Evolutionary conservation across 2,329 filamentous ascomycete genomes (phyloP).

Genomic region (Mariannaea sp.): DNA sequence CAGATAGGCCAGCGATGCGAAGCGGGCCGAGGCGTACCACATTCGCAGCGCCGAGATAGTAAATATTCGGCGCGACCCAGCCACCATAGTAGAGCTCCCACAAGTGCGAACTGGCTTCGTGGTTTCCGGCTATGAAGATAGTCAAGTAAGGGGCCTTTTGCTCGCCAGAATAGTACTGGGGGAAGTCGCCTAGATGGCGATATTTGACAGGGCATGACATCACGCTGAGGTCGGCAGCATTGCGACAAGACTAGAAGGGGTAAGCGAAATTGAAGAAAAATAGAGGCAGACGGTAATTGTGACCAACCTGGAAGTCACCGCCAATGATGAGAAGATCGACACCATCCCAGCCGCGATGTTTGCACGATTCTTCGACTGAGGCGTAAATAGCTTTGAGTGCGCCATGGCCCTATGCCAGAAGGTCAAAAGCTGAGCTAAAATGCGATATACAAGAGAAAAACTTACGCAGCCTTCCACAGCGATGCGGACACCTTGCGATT

Average conservation of each 20-base stretch:
- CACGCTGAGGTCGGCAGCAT: slow-evolving; percentile 82
- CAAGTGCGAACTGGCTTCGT: slow-evolving; percentile 88
- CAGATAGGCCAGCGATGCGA: slow-evolving; percentile 86
- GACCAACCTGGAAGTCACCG: slow-evolving; percentile 82
- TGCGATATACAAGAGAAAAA: background rate
- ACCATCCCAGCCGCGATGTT: slow-evolving; percentile 74
- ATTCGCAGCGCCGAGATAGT: slow-evolving; percentile 93
- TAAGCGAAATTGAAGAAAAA: slow-evolving; percentile 3
- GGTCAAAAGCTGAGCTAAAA: slow-evolving; percentile 25
- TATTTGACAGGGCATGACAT: slow-evolving; percentile 92
- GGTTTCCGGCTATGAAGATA: slow-evolving; percentile 91
- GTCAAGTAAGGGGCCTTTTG: slow-evolving; percentile 84
- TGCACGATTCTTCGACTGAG: slow-evolving; percentile 70
- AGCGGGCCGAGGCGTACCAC: slow-evolving; percentile 82
- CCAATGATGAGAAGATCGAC: slow-evolving; percentile 93
- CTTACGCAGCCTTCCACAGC: slow-evolving; percentile 87
- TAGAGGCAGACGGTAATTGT: background rate
- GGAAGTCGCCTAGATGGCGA: slow-evolving; percentile 87
- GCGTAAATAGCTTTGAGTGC: slow-evolving; percentile 90
- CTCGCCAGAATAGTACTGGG: slow-evolving; percentile 86
- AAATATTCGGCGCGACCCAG: slow-evolving; percentile 96
- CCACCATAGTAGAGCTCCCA: slow-evolving; percentile 96
- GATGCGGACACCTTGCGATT: slow-evolving; percentile 65
- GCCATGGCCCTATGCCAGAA: slow-evolving; percentile 75
- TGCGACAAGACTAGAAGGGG: slow-evolving; percentile 72